Evolutionary conservation across 441 rosid genomes (phyloP).

Genomic region (Dalechampia spathulata): DNA sequence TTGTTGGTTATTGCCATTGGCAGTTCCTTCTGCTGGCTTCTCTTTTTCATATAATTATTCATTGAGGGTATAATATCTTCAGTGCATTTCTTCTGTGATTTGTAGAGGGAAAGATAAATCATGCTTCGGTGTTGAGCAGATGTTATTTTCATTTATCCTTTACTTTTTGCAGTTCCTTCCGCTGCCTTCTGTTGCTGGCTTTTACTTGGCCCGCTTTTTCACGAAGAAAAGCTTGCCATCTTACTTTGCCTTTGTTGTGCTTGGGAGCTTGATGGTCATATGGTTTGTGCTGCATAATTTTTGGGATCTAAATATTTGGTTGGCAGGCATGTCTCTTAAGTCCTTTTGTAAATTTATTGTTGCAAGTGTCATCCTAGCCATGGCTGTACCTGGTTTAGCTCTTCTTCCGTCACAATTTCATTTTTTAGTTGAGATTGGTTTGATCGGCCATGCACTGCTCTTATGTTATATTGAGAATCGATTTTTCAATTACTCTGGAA

Average conservation of each 20-base stretch:
- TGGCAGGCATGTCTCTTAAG: conserved; percentile 95
- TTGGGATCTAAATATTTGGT: conserved; percentile 98
- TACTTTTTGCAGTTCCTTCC: conserved; percentile 76
- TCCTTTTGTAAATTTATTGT: conserved; percentile 86
- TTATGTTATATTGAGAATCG: conserved; percentile 84
- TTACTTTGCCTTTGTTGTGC: conserved; percentile 81
- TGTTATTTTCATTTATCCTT: conserved; percentile 7
- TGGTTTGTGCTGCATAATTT: conserved; percentile 94
- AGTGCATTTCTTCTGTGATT: background rate
- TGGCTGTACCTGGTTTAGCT: conserved; percentile 88
- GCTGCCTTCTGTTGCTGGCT: conserved; percentile 85
- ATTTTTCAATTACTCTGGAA: conserved; percentile 77
- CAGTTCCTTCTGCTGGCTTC: background rate
- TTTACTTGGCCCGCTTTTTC: conserved; percentile 84
- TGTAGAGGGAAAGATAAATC: background rate
- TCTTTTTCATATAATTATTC: background rate
- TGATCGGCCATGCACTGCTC: conserved; percentile 70
- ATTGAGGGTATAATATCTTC: background rate
- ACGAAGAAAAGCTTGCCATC: conserved; percentile 84
- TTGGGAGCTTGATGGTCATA: conserved; percentile 85
- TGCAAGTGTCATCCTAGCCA: conserved; percentile 70
- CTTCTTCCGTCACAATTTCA: conserved; percentile 73
- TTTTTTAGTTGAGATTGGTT: conserved; percentile 69
- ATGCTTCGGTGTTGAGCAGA: conserved; percentile 6
- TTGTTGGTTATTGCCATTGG: no score